Base-by-base conservation (phyloP, 2,329 filamentous ascomycete genomes). In the Diaporthe sp. region DNA sequence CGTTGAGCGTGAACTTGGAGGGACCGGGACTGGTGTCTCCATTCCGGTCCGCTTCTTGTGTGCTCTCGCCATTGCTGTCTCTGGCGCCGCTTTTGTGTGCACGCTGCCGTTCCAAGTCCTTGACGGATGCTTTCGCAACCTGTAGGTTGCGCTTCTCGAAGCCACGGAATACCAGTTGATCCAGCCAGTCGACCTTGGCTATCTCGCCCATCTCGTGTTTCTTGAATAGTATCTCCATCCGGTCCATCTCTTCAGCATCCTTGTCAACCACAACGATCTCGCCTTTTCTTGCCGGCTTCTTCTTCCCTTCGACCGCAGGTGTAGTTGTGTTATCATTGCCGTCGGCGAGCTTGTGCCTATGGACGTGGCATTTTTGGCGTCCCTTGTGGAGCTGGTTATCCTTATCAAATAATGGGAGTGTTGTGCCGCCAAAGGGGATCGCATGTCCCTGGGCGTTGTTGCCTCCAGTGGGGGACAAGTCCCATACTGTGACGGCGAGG, bases 201-300 rank as follows among this genome's bases (percentile, higher is more conserved):
- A 99, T 96, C 82, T 99, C 97, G 25, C 95, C 96, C 93, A 98
- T 97, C 82, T 99, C 97, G 81, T 98, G 97, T 84, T 98, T 97
- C 85, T 99, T 99, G 82, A 99, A 94, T 30, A 98, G 84, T 71
- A 92, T 93, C 81, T 98, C 96, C 78, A 99, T 89, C 25, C 97
- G 89, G 79, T 98, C 95, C 76, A 98, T 89, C 83, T 99, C 97
- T 71, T 95, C 92, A n/a, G 86, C 86, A 75, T 97, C 92, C 78
- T 93, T 93, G 74, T 94, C 91, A n/a, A 90, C 85, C 0, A 86
- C 82, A 2, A 88, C 85, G 1, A 88, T 84, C 1, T 85, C 85
- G 7, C 86, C 86, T 54, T 87, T 89, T 73, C 85, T 87, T 3
- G 71, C 68, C 9, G 71, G 86, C 71, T 85, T 89, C 74, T 86